These are phyloP conservation scores for Rhodotorula babjevae DNA, from an alignment of 768 basidiomycete genomes.

Conservation along the genomic window DNA sequence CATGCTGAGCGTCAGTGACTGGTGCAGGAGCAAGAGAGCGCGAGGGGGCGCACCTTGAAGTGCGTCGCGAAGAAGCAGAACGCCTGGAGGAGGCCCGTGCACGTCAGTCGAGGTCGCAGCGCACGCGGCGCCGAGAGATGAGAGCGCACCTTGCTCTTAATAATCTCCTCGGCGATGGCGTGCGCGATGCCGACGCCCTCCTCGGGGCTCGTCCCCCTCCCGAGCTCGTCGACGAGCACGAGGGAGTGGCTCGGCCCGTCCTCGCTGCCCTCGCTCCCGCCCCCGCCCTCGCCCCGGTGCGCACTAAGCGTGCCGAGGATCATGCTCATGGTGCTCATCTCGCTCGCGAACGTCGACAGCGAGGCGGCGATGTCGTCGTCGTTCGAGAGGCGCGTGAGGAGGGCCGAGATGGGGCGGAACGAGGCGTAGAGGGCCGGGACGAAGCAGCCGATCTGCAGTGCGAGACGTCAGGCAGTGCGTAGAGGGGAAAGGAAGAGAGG, in stretches of 20 bases:
- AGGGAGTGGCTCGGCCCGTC: conserved; percentile 49
- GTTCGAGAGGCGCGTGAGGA: conserved; percentile 83
- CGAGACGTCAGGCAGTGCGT: no score
- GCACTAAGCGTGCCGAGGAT: conserved; percentile 56
- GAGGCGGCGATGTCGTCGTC: conserved; percentile 87
- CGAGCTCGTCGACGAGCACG: conserved; percentile 88
- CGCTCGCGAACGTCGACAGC: conserved; percentile 88
- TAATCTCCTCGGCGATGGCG: conserved; percentile 51
- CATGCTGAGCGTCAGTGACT: conserved; percentile 55
- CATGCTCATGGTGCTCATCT: conserved; percentile 70
- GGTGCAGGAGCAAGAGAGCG: no score
- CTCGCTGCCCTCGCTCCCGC: no score
- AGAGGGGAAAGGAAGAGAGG: background rate
- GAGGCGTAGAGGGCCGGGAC: conserved; percentile 92
- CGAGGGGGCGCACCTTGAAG: conserved; percentile 16
- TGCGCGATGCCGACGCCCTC: conserved; percentile 59
- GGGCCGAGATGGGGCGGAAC: conserved; percentile 75
- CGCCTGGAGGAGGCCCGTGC: conserved; percentile 51
- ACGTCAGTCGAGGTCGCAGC: background rate
- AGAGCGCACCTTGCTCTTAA: conserved; percentile 62
- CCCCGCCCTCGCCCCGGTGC: conserved; percentile 50
- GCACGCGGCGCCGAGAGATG: accelerated
- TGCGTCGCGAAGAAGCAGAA: conserved; percentile 90
- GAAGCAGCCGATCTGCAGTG: conserved; percentile 37
- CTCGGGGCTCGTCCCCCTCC: conserved; percentile 71